Evolutionary conservation across 305 asterid species (phyloP), one percentile per base, ranked within the genome.

Genomic region (Solanum hybrid): DNA sequence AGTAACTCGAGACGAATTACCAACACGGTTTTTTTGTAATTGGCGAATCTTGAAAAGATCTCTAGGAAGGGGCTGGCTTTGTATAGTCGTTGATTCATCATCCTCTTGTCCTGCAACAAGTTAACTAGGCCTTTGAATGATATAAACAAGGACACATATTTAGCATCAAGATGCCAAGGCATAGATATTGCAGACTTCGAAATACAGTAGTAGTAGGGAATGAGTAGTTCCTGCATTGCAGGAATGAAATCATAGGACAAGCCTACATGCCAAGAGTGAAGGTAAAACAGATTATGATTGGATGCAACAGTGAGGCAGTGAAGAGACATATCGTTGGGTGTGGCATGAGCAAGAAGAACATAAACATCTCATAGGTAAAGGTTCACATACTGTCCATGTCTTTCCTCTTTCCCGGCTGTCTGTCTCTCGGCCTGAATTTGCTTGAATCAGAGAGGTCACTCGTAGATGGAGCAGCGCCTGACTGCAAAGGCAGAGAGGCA

Each of bases 21-120:
- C 40, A 13, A 80, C 98, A 79, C 96, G 97, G 87, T 94, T 93
- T 91, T 96, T 97, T 78, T 93, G 98, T 79, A 97, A 72, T 90
- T 97, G 99, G 14, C 99, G 95, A 87, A 97, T 92, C 92, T 96
- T 96, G 92, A 95, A 97, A n/a, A 94, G 95, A 86, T 97, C 99
- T 93, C 93, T 93, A 13, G 99, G 99, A 22, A 92, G 91, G 2
- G 98, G 95, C 90, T 96, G 98, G 92, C 98, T 95, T 91, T 96
- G 99, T 29, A 94, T 93, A 6, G 93, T 93, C 6, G 94, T 32
- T 10, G 93, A 88, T 13, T 95, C 99, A 84, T 96, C 98, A 0
- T 96, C 98, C n/a, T 95, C 98, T 94, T 95, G 96, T 91, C 96
- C 99, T 95, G 84, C 31, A 24, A 32, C 27, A 38, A 11, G 7